These are phyloP conservation scores for Chaetoscypha palmicola DNA, from an alignment of 2,329 filamentous ascomycete species.

Conservation along the genomic window DNA sequence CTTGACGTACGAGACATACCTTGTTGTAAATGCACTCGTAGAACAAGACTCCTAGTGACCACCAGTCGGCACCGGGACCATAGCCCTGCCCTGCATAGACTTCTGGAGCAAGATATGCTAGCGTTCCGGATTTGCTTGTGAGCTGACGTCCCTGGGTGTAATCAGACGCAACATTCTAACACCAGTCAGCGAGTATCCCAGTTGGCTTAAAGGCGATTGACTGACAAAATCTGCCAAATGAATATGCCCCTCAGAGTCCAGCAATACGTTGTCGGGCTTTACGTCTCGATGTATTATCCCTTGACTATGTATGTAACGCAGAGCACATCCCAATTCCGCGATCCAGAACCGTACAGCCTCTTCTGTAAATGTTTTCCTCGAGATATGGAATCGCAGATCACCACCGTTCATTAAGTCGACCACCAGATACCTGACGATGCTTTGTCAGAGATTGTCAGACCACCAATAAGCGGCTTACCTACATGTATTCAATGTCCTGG, in stretches of 20 bases:
- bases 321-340: conserved; percentile 82
- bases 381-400: conserved; percentile 95
- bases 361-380: conserved; percentile 94
- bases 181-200: conserved; percentile 31
- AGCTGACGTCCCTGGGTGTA: conserved; percentile 74
- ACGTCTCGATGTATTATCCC: conserved; percentile 87
- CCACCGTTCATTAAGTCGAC: conserved; percentile 98
- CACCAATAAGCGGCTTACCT: conserved; percentile 33
- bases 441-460: conserved; percentile 4
- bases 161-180: conserved; percentile 91
- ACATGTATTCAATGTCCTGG: conserved; percentile 99
- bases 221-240: conserved; percentile 96
- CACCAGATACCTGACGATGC: conserved; percentile 65
- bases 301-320: conserved; percentile 79
- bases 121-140: conserved; percentile 92
- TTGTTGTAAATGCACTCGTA: conserved; percentile 99
- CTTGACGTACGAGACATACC: conserved; percentile 42
- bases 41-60: conserved; percentile 96
- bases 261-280: conserved; percentile 84
- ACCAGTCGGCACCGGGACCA: conserved; percentile 89
- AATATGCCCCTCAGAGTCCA: conserved; percentile 86
- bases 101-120: conserved; percentile 93
- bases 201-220: conserved; percentile 15
- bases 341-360: conserved; percentile 97
- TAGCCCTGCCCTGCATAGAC: conserved; percentile 91